Evolutionary conservation across 73 alveolate species (phyloP).

Genomic region (Blepharisma japonicum): DNA sequence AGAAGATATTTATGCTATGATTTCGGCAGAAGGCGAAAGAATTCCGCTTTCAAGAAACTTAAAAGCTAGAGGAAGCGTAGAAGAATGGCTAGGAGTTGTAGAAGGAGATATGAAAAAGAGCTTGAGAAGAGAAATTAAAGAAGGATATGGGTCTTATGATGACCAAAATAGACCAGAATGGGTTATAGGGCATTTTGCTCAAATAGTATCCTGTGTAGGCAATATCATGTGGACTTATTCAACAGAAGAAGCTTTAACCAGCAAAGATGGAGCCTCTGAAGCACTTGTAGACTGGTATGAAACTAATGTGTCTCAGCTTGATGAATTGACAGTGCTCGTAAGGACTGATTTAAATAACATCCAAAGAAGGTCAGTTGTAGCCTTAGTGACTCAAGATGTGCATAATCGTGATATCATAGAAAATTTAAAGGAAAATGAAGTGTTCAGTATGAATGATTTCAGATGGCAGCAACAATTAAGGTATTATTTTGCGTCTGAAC

Average conservation of each 20-base stretch:
- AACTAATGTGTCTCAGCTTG: slow-evolving; percentile 43
- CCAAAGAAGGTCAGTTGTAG: slow-evolving; percentile 62
- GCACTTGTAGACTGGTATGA: slow-evolving; percentile 59
- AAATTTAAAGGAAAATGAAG: slow-evolving; percentile 66
- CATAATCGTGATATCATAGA: slow-evolving; percentile 97
- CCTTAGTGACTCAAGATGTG: slow-evolving; percentile 96
- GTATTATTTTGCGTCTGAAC: slow-evolving; percentile 62
- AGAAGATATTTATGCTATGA: slow-evolving; percentile 86
- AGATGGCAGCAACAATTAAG: slow-evolving; percentile 96
- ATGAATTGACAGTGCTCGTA: slow-evolving; percentile 77
- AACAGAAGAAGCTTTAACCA: slow-evolving; percentile 77
- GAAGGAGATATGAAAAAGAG: slow-evolving; percentile 72
- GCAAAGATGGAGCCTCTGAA: slow-evolving; percentile 77
- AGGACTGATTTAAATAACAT: slow-evolving; percentile 40
- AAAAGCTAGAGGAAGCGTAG: slow-evolving; percentile 82
- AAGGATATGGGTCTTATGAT: slow-evolving; percentile 67
- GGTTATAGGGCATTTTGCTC: slow-evolving; percentile 75
- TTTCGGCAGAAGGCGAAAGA: slow-evolving; percentile 93
- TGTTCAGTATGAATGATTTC: slow-evolving; percentile 67
- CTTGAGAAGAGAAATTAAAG: slow-evolving; percentile 70
- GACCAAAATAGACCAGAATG: slow-evolving; percentile 74
- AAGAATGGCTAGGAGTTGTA: slow-evolving; percentile 78
- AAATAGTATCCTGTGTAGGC: slow-evolving; percentile 76
- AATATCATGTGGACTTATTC: slow-evolving; percentile 80
- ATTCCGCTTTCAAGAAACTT: slow-evolving; percentile 71